Evolutionary conservation across 2,329 filamentous ascomycete genomes (phyloP).

Genomic region (Alternaria metachromatica): DNA sequence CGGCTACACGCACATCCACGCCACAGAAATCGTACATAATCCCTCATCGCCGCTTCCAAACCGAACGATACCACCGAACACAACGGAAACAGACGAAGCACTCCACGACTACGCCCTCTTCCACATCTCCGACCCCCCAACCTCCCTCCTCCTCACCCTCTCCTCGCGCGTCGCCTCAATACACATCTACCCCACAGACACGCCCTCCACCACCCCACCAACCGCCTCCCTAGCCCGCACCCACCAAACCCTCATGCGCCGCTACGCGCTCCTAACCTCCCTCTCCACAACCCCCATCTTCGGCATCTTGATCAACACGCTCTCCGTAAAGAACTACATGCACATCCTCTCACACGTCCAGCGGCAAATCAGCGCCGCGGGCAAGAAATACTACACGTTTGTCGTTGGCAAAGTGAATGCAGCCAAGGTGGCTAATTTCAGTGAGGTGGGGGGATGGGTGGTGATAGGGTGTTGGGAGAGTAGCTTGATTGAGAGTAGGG

Average conservation of each 20-base stretch:
- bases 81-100: slow-evolving; percentile 52
- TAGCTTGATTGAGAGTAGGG: slow-evolving; percentile 84
- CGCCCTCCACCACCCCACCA: slow-evolving; percentile 9
- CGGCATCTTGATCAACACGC: slow-evolving; percentile 93
- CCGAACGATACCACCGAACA: slow-evolving; percentile 67
- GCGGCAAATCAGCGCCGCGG: slow-evolving; percentile 73
- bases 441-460: slow-evolving; percentile 94
- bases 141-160: slow-evolving; percentile 84
- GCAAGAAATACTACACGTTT: slow-evolving; percentile 95
- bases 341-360: slow-evolving; percentile 77
- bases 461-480: slow-evolving; percentile 99
- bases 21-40: slow-evolving; percentile 76
- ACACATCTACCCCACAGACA: slow-evolving; percentile 73
- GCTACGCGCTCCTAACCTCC: slow-evolving; percentile 84
- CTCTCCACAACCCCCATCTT: slow-evolving; percentile 84
- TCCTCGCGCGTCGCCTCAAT: slow-evolving; percentile 80
- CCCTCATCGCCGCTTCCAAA: slow-evolving; percentile 86
- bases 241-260: slow-evolving; percentile 72
- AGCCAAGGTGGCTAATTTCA: slow-evolving; percentile 95
- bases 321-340: slow-evolving; percentile 90
- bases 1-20: slow-evolving; percentile 75
- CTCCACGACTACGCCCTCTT: slow-evolving; percentile 78
- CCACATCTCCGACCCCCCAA: slow-evolving; percentile 81
- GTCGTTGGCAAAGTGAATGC: slow-evolving; percentile 97
- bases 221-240: slow-evolving; percentile 58